These are phyloP conservation scores for Aquilaria malaccensis DNA, from an alignment of 345 rosid genomes.

Conservation along the genomic window DNA sequence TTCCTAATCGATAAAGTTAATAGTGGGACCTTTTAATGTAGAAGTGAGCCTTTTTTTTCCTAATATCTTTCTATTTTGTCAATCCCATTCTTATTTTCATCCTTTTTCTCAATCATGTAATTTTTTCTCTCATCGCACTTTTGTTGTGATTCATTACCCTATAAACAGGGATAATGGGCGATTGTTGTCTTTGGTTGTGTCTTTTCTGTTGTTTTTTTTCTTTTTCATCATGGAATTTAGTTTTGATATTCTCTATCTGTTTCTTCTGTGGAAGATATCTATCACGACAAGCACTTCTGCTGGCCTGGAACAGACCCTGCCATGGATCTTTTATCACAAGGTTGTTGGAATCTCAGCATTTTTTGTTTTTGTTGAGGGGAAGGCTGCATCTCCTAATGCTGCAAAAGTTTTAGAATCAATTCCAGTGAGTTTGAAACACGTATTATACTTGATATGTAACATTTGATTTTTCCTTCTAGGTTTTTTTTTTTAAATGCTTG, in stretches of 20 bases:
- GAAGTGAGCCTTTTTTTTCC: too few relatives aligned
- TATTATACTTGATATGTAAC: not conserved
- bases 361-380: slow-evolving; percentile 91
- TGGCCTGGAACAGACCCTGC: slow-evolving; percentile 80
- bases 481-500: slow-evolving; percentile 6
- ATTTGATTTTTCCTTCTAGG: slow-evolving; percentile 4
- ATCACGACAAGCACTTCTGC: slow-evolving; percentile 90
- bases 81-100: too few relatives aligned
- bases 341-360: slow-evolving; percentile 82
- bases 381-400: slow-evolving; percentile 68
- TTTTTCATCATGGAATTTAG: too few relatives aligned
- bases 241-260: not conserved
- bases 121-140: too few relatives aligned
- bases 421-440: slow-evolving; percentile 30
- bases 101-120: too few relatives aligned
- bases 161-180: too few relatives aligned
- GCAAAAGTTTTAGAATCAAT: slow-evolving; percentile 70
- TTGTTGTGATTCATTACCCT: too few relatives aligned
- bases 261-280: slow-evolving; percentile 45
- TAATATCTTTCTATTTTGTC: too few relatives aligned
- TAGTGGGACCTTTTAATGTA: too few relatives aligned
- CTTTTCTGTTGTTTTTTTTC: too few relatives aligned
- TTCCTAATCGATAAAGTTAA: too few relatives aligned
- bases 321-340: slow-evolving; percentile 90
- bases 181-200: too few relatives aligned